phyloP scores from a whole-genome alignment of 2,329 filamentous ascomycete genomes.

The Pseudocercospora macadamiae region DNA sequence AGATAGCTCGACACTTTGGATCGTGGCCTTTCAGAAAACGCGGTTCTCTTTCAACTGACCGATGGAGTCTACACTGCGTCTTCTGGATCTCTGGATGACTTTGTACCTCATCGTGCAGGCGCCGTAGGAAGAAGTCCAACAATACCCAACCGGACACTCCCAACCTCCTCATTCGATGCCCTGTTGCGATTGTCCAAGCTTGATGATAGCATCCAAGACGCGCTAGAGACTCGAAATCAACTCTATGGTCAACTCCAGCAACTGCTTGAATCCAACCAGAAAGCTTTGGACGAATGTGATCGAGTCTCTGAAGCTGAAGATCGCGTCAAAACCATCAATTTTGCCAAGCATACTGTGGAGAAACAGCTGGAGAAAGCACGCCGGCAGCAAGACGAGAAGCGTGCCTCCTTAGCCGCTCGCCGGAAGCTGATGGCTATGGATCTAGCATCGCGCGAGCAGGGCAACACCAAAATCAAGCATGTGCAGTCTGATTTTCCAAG shows the following conservation, averaged over 20 bases:
- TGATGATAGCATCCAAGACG: slow-evolving; percentile 89
- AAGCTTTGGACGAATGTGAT: slow-evolving; percentile 41
- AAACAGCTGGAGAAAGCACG: slow-evolving; percentile 66
- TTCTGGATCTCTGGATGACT: slow-evolving; percentile 32
- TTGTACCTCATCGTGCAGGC: slow-evolving; percentile 32
- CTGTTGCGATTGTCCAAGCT: slow-evolving; percentile 87
- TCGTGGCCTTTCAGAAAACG: slow-evolving; percentile 77
- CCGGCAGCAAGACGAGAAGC: slow-evolving; percentile 68
- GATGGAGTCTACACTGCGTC: slow-evolving; percentile 77
- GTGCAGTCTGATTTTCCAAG: slow-evolving; percentile 57
- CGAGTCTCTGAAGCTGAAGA: slow-evolving; percentile 48
- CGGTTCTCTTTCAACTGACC: slow-evolving; percentile 79
- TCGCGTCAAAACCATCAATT: slow-evolving; percentile 48
- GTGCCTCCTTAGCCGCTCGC: slow-evolving; percentile 66
- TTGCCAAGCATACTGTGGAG: slow-evolving; percentile 63
- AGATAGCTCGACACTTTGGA: slow-evolving; percentile 61
- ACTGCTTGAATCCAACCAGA: slow-evolving; percentile 44
- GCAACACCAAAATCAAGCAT: slow-evolving; percentile 54
- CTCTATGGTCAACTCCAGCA: slow-evolving; percentile 77
- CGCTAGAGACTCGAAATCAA: slow-evolving; percentile 72
- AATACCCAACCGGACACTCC: slow-evolving; percentile 44
- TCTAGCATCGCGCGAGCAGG: slow-evolving; percentile 39
- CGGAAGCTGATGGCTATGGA: slow-evolving; percentile 64
- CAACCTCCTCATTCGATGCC: slow-evolving; percentile 81
- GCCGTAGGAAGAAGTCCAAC: background rate